These are phyloP conservation scores for Aureobasidium lini DNA, from an alignment of 2,329 filamentous ascomycete genomes.

Conservation along the genomic window DNA sequence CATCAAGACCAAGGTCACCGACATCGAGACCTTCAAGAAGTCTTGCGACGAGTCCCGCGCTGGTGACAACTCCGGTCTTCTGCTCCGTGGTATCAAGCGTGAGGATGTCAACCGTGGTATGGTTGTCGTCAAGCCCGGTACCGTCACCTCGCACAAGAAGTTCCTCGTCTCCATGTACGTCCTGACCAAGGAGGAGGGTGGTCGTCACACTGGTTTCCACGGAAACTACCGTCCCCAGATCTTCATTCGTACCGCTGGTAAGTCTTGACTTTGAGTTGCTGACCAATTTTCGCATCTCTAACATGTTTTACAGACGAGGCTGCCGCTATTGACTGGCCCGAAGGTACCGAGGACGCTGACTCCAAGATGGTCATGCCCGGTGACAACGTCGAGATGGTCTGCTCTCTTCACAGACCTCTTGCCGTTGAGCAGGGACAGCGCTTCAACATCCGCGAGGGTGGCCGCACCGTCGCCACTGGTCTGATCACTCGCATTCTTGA, in stretches of 20 bases:
- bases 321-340: conserved; percentile 77
- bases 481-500: conserved; percentile 33
- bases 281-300: background rate
- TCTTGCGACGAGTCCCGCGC: conserved; percentile 93
- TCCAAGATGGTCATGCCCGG: conserved; percentile 91
- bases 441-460: conserved; percentile 97
- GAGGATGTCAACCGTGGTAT: conserved; percentile 94
- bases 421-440: conserved; percentile 88
- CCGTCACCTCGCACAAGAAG: conserved; percentile 78
- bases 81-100: conserved; percentile 90
- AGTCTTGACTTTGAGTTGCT: conserved; percentile 37
- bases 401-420: conserved; percentile 74
- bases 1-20: conserved; percentile 98
- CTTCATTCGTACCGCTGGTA: conserved; percentile 87
- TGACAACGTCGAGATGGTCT: conserved; percentile 97
- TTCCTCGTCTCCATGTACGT: conserved; percentile 97
- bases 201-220: conserved; percentile 90
- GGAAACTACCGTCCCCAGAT: conserved; percentile 97
- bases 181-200: conserved; percentile 94
- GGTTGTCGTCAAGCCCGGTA: conserved; percentile 79
- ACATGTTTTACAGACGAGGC: conserved; percentile 46
- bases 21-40: conserved; percentile 99
- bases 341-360: conserved; percentile 63
- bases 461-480: conserved; percentile 47
- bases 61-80: conserved; percentile 95